phyloP scores from a whole-genome alignment of 75 land plant species.

The Ceratopteris richardii region DNA sequence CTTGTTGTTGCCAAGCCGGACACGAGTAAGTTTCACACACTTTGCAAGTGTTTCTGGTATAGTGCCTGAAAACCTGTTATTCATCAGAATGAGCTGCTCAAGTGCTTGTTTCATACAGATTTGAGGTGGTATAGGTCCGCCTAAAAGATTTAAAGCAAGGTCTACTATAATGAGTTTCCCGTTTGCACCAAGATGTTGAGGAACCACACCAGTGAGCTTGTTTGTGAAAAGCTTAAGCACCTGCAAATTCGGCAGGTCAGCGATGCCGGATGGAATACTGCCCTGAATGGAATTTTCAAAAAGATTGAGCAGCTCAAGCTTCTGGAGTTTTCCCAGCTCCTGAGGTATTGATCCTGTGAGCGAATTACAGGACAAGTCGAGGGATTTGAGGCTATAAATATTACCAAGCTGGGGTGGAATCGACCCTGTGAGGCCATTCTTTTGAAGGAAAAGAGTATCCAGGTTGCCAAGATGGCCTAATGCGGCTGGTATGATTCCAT shows the following conservation, averaged over 20 bases:
- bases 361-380: slow-evolving; percentile 53
- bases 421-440: slow-evolving; percentile 37
- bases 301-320: slow-evolving; percentile 36
- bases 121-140: slow-evolving; percentile 13
- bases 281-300: slow-evolving; percentile 52
- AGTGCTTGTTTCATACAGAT: slow-evolving; percentile 9
- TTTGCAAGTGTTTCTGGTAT: slow-evolving; percentile 46
- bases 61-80: slow-evolving; percentile 58
- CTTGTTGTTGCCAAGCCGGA: slow-evolving; percentile 54
- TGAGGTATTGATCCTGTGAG: slow-evolving; percentile 52
- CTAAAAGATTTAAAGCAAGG: slow-evolving; percentile 33
- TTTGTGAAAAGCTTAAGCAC: slow-evolving; percentile 64
- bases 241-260: slow-evolving; percentile 43
- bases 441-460: slow-evolving; percentile 44
- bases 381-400: slow-evolving; percentile 26
- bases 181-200: slow-evolving; percentile 39
- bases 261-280: slow-evolving; percentile 39
- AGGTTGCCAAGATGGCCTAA: slow-evolving; percentile 46
- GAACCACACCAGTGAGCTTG: slow-evolving; percentile 63
- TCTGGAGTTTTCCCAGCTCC: slow-evolving; percentile 28
- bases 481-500: slow-evolving; percentile 44
- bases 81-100: slow-evolving; percentile 27
- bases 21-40: slow-evolving; percentile 30
- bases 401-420: slow-evolving; percentile 46
- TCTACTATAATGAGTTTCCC: slow-evolving; percentile 31